Evolutionary conservation across 208 protist species (phyloP).

Genomic region (Histomonas meleagridis): DNA sequence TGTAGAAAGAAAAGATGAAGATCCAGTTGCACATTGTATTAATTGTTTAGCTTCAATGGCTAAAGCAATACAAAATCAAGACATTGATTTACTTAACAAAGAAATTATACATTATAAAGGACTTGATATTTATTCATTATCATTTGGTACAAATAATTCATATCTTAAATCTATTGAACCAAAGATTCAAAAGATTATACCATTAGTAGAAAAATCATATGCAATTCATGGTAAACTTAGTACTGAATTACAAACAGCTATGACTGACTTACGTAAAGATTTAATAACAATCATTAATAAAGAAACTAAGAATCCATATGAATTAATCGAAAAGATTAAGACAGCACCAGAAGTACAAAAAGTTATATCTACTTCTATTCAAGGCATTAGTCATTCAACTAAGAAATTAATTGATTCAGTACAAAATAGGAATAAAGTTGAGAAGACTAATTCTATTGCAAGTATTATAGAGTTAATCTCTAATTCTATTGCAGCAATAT

Average conservation of each 20-base stretch:
- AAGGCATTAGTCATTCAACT: not conserved
- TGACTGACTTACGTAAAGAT: not conserved
- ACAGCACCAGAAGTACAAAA: not conserved
- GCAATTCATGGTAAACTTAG: not conserved
- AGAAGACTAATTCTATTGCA: not conserved
- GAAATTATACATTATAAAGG: not conserved
- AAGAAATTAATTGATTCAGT: not conserved
- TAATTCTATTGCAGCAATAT: not conserved
- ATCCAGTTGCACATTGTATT: not conserved
- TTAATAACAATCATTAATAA: not conserved
- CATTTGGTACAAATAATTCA: not conserved
- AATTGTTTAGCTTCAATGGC: not conserved
- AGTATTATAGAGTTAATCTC: not conserved
- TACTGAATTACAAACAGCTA: not conserved
- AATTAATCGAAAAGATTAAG: not conserved
- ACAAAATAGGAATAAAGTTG: not conserved
- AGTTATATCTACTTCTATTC: not conserved
- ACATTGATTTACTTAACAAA: not conserved
- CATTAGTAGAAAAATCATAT: not conserved
- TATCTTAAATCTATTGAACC: not conserved
- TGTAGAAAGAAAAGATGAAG: not conserved
- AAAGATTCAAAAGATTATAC: not conserved
- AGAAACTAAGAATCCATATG: slow-evolving; percentile 9
- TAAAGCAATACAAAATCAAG: not conserved
- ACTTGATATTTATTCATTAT: not conserved